Base-by-base conservation (phyloP, 2,329 filamentous ascomycete genomes). In the Penicillium hesseltinei region DNA sequence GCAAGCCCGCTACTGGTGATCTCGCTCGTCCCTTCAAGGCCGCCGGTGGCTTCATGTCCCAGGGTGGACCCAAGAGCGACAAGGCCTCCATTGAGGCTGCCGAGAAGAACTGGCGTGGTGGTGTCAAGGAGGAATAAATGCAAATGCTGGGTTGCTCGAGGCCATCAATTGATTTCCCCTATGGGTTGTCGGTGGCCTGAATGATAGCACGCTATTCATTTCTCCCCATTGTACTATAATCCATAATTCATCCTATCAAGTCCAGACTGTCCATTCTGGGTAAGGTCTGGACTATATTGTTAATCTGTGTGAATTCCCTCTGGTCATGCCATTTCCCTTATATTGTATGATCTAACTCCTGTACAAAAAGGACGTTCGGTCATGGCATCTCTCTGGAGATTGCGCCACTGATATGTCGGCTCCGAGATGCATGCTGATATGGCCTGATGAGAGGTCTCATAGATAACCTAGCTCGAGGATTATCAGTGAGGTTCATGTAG, bases 21-120 rank as follows among this genome's bases (percentile, higher is more conserved):
- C 85, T 99, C 67, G 94, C 95, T 85, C 85, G 94, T 61, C 94
- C 94, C 63, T 99, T 95, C 88, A 99, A 97, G 88, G 84, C 87
- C 50, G 78, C 84, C 59, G 88, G 84, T 60, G 92, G 92, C 52
- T 84, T 97, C 75, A 92, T 96, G 89, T 84, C 84, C 56, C 73
- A 77, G 68, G 81, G 83, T 31, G 83, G 89, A 66, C 85, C 89
- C 66, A 92, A 95, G 84, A 96, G 90, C 74, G 94, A 99, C 77
- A 91, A 93, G 84, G 92, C 93, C 80, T 87, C 89, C 56, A 73
- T 81, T 55, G 78, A 80, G 69, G 73, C 69, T 40, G 78, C 78
- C 8, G 78, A 81, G 72, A 77, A 78, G 70, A 77, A 78, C 66
- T 80, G 75, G 67, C 75, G 78, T 50, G 78, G 78, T 48, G 78